phyloP scores from a whole-genome alignment of 306 rosid genomes.

The Trifolium dubium region DNA sequence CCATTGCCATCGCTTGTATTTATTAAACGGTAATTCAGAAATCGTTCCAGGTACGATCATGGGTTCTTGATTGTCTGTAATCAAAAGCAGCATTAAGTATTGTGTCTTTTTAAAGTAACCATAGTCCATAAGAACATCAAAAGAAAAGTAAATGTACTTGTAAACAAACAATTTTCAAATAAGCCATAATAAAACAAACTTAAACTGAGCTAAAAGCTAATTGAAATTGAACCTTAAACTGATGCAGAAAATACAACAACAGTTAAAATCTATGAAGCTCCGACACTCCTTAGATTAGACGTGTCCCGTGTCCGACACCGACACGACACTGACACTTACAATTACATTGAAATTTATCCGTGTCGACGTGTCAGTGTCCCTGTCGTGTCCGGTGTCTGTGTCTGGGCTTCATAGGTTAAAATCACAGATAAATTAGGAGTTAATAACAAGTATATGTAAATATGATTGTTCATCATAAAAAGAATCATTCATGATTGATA shows the following conservation, averaged over 20 bases:
- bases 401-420: too few species aligned
- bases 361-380: too few species aligned
- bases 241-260: slow-evolving; percentile 6
- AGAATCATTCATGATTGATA: slow-evolving; percentile 9
- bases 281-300: too few species aligned
- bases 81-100: slow-evolving; percentile 7
- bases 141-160: neutral
- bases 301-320: too few species aligned
- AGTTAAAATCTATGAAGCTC: too few species aligned
- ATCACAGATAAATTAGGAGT: neutral
- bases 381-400: too few species aligned
- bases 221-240: neutral
- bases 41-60: slow-evolving; percentile 46
- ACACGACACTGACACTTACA: too few species aligned
- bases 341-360: too few species aligned
- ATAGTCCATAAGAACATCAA: neutral
- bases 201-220: neutral
- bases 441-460: neutral
- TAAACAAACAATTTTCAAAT: neutral
- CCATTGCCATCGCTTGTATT: slow-evolving; percentile 81
- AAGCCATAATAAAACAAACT: neutral
- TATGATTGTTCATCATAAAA: neutral
- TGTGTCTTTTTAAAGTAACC: neutral
- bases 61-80: slow-evolving; percentile 65
- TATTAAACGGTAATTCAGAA: slow-evolving; percentile 42